Base-by-base conservation (phyloP, 306 rosid species). In the Trichosanthes cucumerina region DNA sequence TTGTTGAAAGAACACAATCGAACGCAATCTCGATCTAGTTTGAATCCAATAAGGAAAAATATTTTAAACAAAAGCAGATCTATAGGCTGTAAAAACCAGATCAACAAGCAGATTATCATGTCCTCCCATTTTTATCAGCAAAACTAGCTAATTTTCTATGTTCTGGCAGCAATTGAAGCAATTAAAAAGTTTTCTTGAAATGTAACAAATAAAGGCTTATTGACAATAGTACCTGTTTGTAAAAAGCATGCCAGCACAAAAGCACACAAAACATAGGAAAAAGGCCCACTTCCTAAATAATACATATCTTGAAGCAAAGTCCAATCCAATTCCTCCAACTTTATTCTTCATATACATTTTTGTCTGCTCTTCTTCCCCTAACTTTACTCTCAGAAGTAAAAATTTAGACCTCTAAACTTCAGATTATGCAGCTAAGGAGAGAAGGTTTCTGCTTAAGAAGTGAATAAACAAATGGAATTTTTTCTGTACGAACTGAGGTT, bases 221-320 rank as follows among this genome's bases (percentile, higher is more conserved):
- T 79, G 77, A 75, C 33, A 74, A 28, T 76, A 73, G 26, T 81
- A 94, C 98, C 97, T 84, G 80, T 86, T 88, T 23, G 96, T 84
- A 86, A 89, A 90, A 82, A 90, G 84, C 88, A 87, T 91, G 84
- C 96, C 96, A 41, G 97, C 93, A 86, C 85, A 90, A 85, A 94
- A 94, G 87, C 97, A 86, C 82, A 90, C 91, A 14, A 90, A 34
- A 79, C 97, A 94, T 52, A 92, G 88, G 33, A 92, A 77, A 85
- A 92, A 69, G 79, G 88, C 83, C 96, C 89, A 86, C 80, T 87
- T 90, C 82, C 89, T 89, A 16, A 87, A 81, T 24, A 94, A 18
- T 49, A 81, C 86, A 82, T 39, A 87, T 83, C 84, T 90, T 60
- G 85, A 70, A 52, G 79, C 69, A 19, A 78, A 18, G 76, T 85